A percentile compares a stretch with the other conserved stretches of the same genome.
Conservation (phyloP, 192 early-diverging fungal species). For the Dissophora ornata region DNA sequence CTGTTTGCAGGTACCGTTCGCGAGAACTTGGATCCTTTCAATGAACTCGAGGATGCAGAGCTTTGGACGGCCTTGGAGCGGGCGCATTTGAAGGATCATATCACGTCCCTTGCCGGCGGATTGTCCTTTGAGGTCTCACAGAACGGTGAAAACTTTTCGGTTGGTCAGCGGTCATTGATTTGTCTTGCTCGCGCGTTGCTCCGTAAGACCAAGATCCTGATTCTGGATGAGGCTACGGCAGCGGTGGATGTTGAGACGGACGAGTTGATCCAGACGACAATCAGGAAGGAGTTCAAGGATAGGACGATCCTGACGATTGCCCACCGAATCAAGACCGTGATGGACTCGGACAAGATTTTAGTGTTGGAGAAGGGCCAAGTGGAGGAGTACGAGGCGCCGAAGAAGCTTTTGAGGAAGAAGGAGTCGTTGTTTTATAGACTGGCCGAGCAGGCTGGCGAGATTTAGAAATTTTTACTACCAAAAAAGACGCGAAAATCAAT, state of each 20-base stretch:
- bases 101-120: conserved; percentile 19
- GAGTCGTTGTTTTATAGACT: conserved; percentile 29
- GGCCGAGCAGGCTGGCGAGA: conserved; percentile 26
- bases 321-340: too few species aligned
- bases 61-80: conserved; percentile 68
- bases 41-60: conserved; percentile 58
- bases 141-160: too few species aligned
- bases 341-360: too few species aligned
- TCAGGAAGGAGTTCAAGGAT: conserved; percentile 76
- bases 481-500: too few species aligned
- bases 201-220: too few species aligned
- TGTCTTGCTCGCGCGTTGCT: too few species aligned
- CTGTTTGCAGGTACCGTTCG: too few species aligned
- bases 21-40: too few species aligned
- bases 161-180: too few species aligned
- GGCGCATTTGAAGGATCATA: conserved; percentile 27
- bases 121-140: too few species aligned
- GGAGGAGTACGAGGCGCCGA: conserved; percentile 18
- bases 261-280: too few species aligned
- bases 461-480: background rate
- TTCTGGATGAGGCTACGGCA: conserved; percentile 59
- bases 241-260: conserved; percentile 88
- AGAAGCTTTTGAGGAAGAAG: background rate
- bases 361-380: too few species aligned
- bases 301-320: conserved; percentile 90